Percentiles rank a stretch among this genome's conserved stretches.
Evolutionary conservation across 78 protist genomes (phyloP).

Genomic region (Mantamonas sphyraenae): DNA sequence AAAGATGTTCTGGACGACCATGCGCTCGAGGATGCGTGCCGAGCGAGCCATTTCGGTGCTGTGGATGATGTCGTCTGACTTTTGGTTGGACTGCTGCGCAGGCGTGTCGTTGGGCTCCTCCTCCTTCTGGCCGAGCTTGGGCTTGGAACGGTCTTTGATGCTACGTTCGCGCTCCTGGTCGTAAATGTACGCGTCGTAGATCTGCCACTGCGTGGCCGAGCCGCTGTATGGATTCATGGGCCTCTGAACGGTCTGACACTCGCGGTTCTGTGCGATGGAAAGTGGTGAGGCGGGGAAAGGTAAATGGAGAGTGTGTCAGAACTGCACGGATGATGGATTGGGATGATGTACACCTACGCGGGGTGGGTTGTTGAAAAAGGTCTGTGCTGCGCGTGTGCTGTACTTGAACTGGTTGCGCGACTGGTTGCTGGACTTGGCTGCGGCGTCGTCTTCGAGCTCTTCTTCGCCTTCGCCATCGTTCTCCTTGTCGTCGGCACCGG

Average conservation of each 20-base stretch:
- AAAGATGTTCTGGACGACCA: conserved; percentile 68
- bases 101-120: conserved; percentile 1
- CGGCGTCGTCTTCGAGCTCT: conserved; percentile 11
- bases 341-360: too few relatives aligned
- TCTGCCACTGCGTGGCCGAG: conserved; percentile 53
- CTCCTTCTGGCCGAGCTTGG: background rate
- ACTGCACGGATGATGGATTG: too few relatives aligned
- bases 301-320: too few relatives aligned
- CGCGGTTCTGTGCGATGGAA: conserved; percentile 6
- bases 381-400: conserved; percentile 69
- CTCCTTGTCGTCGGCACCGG: conserved; percentile 5
- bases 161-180: conserved; percentile 22
- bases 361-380: conserved; percentile 41
- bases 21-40: conserved; percentile 54
- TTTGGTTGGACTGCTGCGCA: too few relatives aligned
- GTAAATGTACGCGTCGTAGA: conserved; percentile 65
- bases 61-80: conserved; percentile 8
- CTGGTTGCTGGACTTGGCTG: background rate
- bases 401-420: conserved; percentile 77
- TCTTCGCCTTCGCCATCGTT: conserved; percentile 6
- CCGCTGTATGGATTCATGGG: conserved; percentile 17
- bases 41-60: conserved; percentile 1
- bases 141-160: too few relatives aligned
- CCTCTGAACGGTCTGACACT: conserved; percentile 49
- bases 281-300: background rate